These are phyloP conservation scores for Ulmus americana DNA, from an alignment of 331 rosid species.

Conservation along the genomic window DNA sequence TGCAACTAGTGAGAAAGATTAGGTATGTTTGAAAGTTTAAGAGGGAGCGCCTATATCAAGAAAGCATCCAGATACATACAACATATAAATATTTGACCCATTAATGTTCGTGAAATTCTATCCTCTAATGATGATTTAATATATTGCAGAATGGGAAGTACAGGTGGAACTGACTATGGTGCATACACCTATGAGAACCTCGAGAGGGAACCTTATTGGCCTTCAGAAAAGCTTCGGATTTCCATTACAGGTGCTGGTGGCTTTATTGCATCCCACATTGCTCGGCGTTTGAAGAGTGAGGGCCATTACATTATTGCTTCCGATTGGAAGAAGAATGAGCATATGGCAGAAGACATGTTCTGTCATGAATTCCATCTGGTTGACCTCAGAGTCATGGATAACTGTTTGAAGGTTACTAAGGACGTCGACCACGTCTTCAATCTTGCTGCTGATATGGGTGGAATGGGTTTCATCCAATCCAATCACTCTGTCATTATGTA, in stretches of 20 bases:
- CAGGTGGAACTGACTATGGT: constrained; percentile 55
- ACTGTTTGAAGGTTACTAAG: constrained; percentile 75
- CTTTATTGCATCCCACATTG: constrained; percentile 94
- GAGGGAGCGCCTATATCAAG: no score
- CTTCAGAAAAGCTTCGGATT: constrained; percentile 74
- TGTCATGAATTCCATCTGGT: constrained; percentile 93
- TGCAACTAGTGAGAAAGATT: no score
- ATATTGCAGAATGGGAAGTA: constrained; percentile 70
- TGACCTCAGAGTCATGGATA: constrained; percentile 97
- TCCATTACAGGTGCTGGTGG: constrained; percentile 98
- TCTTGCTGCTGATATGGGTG: constrained; percentile 99
- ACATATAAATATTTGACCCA: not conserved
- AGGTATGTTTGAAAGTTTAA: no score
- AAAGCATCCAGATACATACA: no score
- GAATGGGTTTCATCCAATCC: constrained; percentile 99
- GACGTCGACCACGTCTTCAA: constrained; percentile 89
- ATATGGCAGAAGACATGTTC: constrained; percentile 95
- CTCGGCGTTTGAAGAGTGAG: constrained; percentile 85
- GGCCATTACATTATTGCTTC: constrained; percentile 96
- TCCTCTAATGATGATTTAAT: constrained; percentile 13
- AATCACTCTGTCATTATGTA: constrained; percentile 96
- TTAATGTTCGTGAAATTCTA: not conserved
- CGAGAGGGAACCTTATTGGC: constrained; percentile 92
- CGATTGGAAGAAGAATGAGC: constrained; percentile 99
- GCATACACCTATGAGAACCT: constrained; percentile 69